Base-by-base conservation (phyloP, 441 rosid genomes). In the Metrosideros polymorpha region DNA sequence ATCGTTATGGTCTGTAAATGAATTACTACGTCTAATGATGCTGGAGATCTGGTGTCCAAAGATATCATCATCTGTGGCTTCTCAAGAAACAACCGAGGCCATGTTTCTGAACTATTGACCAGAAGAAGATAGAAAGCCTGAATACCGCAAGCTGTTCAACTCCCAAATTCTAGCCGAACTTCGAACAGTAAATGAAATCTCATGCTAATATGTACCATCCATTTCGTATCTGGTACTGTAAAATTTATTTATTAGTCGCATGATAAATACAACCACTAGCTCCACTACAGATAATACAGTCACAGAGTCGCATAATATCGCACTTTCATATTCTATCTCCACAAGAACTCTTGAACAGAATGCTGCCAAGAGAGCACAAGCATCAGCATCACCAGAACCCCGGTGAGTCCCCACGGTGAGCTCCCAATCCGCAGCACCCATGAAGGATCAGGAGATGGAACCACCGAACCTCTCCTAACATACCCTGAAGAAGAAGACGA, bases 371-470 rank as follows among this genome's bases (percentile, higher is more conserved):
- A 92, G 3, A 94, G 86, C 77, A 92, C 94, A 85, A 94, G 91
- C 88, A 91, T 59, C 49, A 94, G 92, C 95, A 92, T 87, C 51
- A 90, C 87, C 85, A 94, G 59, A 12, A 94, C 82, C 83, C 93
- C 94, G 43, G 92, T 92, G 12, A 94, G 94, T 71, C 94, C 94
- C 96, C 93, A 93, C 13, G 95, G 89, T 0, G 95, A 93, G 32
- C 91, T 87, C 86, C 95, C 96, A 45, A 92, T 91, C 86, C 94
- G 89, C 13, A 92, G 91, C 86, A 93, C 92, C 94, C 91, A 91
- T 0, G 94, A 91, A 10, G 94, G 92, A 86, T 94, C 93, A 3
- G 92, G 86, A 53, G 90, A 87, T 45, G 89, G 92, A 22, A 89
- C 52, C 22, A 88, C 12, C 7, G 92, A 88, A 52, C 52, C 89